Percentiles rank a stretch among this genome's conserved stretches.
phyloP scores from a whole-genome alignment of 768 basidiomycete genomes.

The Heimioporus sp. region DNA sequence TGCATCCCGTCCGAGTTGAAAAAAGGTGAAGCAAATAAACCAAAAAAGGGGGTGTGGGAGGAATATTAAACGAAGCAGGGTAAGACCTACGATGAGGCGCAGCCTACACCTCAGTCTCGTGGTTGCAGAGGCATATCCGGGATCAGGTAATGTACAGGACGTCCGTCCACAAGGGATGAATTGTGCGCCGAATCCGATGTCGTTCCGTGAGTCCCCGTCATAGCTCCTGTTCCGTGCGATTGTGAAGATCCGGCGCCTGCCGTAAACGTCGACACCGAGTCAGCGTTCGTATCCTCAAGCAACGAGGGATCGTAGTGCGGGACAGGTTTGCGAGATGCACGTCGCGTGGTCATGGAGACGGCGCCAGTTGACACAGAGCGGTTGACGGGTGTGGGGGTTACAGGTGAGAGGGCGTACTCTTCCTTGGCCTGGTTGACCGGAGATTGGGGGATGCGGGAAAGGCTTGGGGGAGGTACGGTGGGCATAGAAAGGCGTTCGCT shows the following conservation, averaged over 20 bases:
- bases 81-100: not conserved
- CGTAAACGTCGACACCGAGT: constrained; percentile 22
- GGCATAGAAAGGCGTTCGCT: constrained; percentile 32
- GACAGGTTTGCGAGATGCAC: constrained; percentile 53
- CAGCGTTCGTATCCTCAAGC: constrained; percentile 17
- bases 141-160: constrained; percentile 55
- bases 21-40: constrained; percentile 3
- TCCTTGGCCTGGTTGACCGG: constrained; percentile 16
- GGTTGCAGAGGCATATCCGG: constrained; percentile 51
- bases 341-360: constrained; percentile 24
- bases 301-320: constrained; percentile 45
- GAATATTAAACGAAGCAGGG: not conserved
- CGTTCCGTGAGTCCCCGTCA: constrained; percentile 4
- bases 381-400: constrained; percentile 19
- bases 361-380: constrained; percentile 28
- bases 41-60: not conserved
- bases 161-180: constrained; percentile 44
- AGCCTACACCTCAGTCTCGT: constrained; percentile 21
- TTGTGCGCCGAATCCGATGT: constrained; percentile 36
- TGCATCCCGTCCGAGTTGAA: constrained; percentile 1
- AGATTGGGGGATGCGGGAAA: constrained; percentile 16
- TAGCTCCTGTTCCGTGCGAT: constrained; percentile 23
- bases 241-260: constrained; percentile 26
- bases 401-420: constrained; percentile 32
- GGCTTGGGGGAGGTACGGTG: constrained; percentile 11